A percentile compares a stretch with the other conserved stretches of the same genome.
Evolutionary conservation across 2,329 filamentous ascomycete genomes (phyloP).

Genomic region (Aureobasidium sp.): DNA sequence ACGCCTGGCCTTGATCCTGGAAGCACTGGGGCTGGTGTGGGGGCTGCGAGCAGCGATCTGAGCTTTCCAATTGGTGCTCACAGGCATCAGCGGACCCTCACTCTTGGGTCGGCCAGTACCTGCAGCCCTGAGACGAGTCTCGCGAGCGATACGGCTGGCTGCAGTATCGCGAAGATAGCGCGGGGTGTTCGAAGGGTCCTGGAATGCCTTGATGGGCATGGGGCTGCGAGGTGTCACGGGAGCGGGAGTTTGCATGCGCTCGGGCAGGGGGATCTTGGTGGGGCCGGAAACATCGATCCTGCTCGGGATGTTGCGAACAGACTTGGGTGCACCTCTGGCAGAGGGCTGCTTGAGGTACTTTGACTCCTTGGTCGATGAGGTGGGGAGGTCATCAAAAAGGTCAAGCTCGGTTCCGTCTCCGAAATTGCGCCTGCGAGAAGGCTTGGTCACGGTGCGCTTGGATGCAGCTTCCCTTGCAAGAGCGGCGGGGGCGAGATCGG

Average conservation of each 20-base stretch:
- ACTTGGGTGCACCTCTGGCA: conserved; percentile 60
- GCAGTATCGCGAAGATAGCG: conserved; percentile 61
- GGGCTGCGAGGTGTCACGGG: conserved; percentile 50
- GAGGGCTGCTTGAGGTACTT: conserved; percentile 75
- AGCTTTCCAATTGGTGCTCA: conserved; percentile 51
- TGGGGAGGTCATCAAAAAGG: conserved; percentile 88
- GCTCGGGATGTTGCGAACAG: conserved; percentile 46
- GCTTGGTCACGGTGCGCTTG: conserved; percentile 68
- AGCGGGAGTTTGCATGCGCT: conserved; percentile 40
- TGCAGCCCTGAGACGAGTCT: conserved; percentile 46
- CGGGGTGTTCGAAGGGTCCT: conserved; percentile 45
- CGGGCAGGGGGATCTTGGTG: conserved; percentile 29
- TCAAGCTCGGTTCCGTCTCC: conserved; percentile 91
- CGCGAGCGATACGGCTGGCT: conserved; percentile 57
- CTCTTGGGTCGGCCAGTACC: conserved; percentile 16
- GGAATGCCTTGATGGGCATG: conserved; percentile 38
- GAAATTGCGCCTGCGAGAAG: conserved; percentile 64
- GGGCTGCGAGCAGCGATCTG: conserved; percentile 46
- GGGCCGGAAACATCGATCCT: conserved; percentile 31
- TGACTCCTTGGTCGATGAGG: conserved; percentile 72
- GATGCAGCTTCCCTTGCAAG: conserved; percentile 47
- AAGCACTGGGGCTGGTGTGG: conserved; percentile 43
- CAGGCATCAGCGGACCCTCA: conserved; percentile 14
- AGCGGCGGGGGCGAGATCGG: conserved; percentile 43
- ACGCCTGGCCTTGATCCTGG: conserved; percentile 41